Evolutionary conservation across 2,329 filamentous ascomycete species (phyloP).

Genomic region (Aspergillus sp.): DNA sequence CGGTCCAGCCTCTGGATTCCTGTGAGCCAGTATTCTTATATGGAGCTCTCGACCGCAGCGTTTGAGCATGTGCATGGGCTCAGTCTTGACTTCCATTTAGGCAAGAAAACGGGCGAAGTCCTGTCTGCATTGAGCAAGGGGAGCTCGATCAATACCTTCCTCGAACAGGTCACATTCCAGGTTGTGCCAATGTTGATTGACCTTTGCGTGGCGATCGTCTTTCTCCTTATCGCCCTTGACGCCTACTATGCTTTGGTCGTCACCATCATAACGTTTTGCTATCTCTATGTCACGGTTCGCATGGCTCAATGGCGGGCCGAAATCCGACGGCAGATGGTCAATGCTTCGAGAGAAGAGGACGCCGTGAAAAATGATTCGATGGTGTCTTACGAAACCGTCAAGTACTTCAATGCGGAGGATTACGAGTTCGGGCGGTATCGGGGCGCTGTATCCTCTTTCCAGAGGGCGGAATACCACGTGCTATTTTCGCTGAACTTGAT

Average conservation of each 20-base stretch:
- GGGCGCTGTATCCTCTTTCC: constrained; percentile 67
- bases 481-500: constrained; percentile 74
- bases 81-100: constrained; percentile 93
- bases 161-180: constrained; percentile 95
- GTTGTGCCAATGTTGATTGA: constrained; percentile 94
- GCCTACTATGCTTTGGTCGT: constrained; percentile 88
- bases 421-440: constrained; percentile 76
- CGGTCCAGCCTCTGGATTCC: constrained; percentile 91
- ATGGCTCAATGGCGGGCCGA: constrained; percentile 93
- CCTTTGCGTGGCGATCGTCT: constrained; percentile 77
- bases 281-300: constrained; percentile 92
- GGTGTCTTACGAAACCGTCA: constrained; percentile 95
- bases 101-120: constrained; percentile 95
- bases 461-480: constrained; percentile 72
- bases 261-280: constrained; percentile 88
- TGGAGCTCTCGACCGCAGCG: constrained; percentile 86
- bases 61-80: constrained; percentile 97
- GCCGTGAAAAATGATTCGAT: constrained; percentile 99
- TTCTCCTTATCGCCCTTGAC: constrained; percentile 77
- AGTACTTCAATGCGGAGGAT: constrained; percentile 82
- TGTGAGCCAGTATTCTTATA: constrained; percentile 94
- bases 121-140: constrained; percentile 95
- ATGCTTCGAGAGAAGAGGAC: constrained; percentile 90
- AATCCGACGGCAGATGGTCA: constrained; percentile 89
- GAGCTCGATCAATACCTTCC: constrained; percentile 90